phyloP scores from a whole-genome alignment of 768 basidiomycete species.

The Agaricus sinodeliciosus region DNA sequence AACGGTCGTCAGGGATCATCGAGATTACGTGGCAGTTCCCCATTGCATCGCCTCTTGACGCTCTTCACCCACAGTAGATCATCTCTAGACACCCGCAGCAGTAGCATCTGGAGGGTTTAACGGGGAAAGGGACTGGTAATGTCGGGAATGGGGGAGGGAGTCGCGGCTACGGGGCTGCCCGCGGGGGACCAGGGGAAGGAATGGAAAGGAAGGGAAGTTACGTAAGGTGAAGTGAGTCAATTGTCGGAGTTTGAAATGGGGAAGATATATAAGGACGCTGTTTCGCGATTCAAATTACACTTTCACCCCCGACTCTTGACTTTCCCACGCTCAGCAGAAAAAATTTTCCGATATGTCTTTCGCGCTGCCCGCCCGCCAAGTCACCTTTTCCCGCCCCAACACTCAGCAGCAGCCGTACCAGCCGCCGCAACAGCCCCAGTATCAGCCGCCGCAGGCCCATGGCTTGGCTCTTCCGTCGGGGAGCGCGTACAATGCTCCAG shows the following conservation, averaged over 20 bases:
- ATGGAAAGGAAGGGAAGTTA: constrained; percentile 31
- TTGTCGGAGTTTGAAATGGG: constrained; percentile 38
- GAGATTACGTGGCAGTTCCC: constrained; percentile 1
- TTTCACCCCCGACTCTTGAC: constrained; percentile 25
- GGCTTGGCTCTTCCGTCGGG: constrained; percentile 56
- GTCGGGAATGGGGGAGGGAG: constrained; percentile 10
- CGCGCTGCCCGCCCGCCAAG: constrained; percentile 70
- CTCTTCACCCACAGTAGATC: neutral
- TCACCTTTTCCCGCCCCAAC: constrained; percentile 68
- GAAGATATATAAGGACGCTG: constrained; percentile 37
- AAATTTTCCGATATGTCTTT: constrained; percentile 42
- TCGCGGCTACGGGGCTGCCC: constrained; percentile 8
- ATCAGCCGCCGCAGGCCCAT: constrained; percentile 31
- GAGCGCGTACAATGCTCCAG: constrained; percentile 36
- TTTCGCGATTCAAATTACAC: constrained; percentile 22
- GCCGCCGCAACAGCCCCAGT: constrained; percentile 31
- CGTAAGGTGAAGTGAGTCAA: constrained; percentile 36
- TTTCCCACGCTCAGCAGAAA: constrained; percentile 36
- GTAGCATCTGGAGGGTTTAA: neutral
- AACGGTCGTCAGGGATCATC: constrained; percentile 13
- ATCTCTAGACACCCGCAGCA: neutral
- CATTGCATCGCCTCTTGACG: neutral
- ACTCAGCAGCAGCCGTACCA: constrained; percentile 41
- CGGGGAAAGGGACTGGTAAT: constrained; percentile 11
- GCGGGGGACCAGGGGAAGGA: constrained; percentile 14